A percentile compares a stretch with the other conserved stretches of the same genome.
phyloP scores from a whole-genome alignment of 306 rosid species.

The Urtica urens region DNA sequence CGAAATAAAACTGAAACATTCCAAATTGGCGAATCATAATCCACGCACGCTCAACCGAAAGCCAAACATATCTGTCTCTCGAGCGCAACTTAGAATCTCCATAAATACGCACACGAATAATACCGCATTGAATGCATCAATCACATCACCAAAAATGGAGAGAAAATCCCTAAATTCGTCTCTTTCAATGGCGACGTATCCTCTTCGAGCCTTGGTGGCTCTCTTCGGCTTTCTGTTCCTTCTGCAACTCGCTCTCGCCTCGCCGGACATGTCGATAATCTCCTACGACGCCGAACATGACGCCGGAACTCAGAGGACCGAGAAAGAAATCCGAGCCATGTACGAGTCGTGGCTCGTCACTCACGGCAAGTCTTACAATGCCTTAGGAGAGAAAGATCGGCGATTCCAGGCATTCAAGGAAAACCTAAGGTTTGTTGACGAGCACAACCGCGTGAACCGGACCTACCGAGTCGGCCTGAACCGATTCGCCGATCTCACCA shows the following conservation, averaged over 20 bases:
- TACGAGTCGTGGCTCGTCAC: slow-evolving; percentile 66
- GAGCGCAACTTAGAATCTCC: too few species aligned
- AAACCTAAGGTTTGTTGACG: slow-evolving; percentile 42
- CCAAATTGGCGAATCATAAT: too few species aligned
- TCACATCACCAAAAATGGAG: background rate
- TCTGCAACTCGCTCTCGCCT: slow-evolving; percentile 7
- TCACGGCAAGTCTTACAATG: slow-evolving; percentile 58
- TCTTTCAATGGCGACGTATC: background rate
- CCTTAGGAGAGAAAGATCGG: slow-evolving; percentile 50
- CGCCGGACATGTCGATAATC: slow-evolving; percentile 68
- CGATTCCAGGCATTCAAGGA: slow-evolving; percentile 68
- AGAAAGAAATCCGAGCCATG: slow-evolving; percentile 19
- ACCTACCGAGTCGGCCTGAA: slow-evolving; percentile 47
- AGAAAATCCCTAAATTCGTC: background rate
- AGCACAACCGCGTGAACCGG: slow-evolving; percentile 31
- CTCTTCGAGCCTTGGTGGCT: background rate
- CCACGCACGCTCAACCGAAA: too few species aligned
- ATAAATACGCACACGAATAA: too few species aligned
- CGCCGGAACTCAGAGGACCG: slow-evolving; percentile 14
- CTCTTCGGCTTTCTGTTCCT: background rate
- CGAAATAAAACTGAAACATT: too few species aligned
- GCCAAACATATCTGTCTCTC: too few species aligned
- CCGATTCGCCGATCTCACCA: slow-evolving; percentile 71
- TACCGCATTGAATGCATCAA: too few species aligned
- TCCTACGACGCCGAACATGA: slow-evolving; percentile 41